Evolutionary conservation across 208 protist species (phyloP), one percentile per base, ranked within the genome.

Genomic region (Novymonas esmeraldas): DNA sequence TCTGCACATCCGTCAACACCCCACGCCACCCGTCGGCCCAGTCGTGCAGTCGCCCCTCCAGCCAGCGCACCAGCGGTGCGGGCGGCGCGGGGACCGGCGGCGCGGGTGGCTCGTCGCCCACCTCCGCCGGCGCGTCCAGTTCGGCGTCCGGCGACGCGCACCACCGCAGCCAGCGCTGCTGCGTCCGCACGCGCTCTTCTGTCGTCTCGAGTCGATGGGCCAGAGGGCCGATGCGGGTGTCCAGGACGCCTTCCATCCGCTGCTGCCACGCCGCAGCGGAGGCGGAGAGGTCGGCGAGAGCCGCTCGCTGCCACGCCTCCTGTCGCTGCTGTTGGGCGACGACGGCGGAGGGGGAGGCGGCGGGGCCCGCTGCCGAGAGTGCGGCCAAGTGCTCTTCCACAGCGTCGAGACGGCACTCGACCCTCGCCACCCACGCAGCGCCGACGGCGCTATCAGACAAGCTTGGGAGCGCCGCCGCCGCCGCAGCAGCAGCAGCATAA

Each of bases 1-100:
- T 50, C 36, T 61, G 67, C 20, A 73, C 67, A 6, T 73, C 67
- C 34, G 58, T 58, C 14, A 73, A 49, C n/a, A 73, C 50, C 0
- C 41, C 18, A 3, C 24, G 11, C 67, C 67, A 73, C 50, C 38
- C 51, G 20, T 24, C 41, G 20, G 58, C 58, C 13, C 50, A 33
- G 29, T 65, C 50, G 2, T 52, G 14, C 7, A 73, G 59, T 20
- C 52, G 41, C 11, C 6, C n/a, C 6, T 73, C 20, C 0, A 73
- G 22, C 58, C 67, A 66, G n/a, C 56, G 58, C 48, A 44, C 48
- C 9, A 73, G 39, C 9, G 45, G 41, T 2, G 50, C 10, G 11
- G 67, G 67, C 11, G 67, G 67, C 14, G 50, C 31, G 49, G 36
- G n/a, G n/a, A 44, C 48, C 9, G 65, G 39, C 9, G 45, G 41